These are phyloP conservation scores for Exidia glandulosa DNA, from an alignment of 768 basidiomycete genomes.

Conservation along the genomic window DNA sequence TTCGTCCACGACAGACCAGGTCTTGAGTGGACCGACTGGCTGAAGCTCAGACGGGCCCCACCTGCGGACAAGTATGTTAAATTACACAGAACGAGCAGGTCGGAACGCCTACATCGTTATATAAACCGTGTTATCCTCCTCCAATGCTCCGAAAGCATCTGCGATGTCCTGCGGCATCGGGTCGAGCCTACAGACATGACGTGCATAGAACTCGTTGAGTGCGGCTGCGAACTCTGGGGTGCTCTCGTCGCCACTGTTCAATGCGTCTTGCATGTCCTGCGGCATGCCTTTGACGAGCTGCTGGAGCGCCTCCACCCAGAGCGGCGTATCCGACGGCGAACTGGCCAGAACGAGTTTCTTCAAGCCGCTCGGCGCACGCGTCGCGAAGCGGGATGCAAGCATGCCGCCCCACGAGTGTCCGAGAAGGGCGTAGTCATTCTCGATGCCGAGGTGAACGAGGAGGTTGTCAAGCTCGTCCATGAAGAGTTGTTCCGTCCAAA, in stretches of 20 bases:
- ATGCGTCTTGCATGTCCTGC: conserved; percentile 24
- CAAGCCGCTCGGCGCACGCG: conserved; percentile 31
- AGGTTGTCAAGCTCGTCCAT: conserved; percentile 41
- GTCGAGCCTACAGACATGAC: conserved; percentile 32
- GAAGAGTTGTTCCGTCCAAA: conserved; percentile 42
- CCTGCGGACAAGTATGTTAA: neutral
- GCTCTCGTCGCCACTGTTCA: conserved; percentile 35
- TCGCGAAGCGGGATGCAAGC: conserved; percentile 34
- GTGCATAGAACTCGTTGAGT: conserved; percentile 29
- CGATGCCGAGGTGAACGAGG: conserved; percentile 29
- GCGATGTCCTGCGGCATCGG: conserved; percentile 33
- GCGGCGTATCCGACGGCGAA: conserved; percentile 32
- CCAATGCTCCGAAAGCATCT: conserved; percentile 21
- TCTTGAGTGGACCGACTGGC: conserved; percentile 2
- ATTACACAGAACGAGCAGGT: neutral
- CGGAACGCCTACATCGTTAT: conserved; percentile 27
- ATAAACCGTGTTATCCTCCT: conserved; percentile 38
- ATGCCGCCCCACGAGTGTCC: conserved; percentile 36
- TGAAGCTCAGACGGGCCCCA: conserved; percentile 4
- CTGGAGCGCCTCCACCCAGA: conserved; percentile 28
- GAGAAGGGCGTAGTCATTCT: conserved; percentile 30
- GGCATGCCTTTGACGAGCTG: conserved; percentile 27
- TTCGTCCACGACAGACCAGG: conserved; percentile 1
- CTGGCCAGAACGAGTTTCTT: conserved; percentile 35
- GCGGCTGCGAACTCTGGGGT: conserved; percentile 35